Evolutionary conservation across 2,329 filamentous ascomycete species (phyloP), one percentile per base, ranked within the genome.

Genomic region (Kalaharituber pfeilii): DNA sequence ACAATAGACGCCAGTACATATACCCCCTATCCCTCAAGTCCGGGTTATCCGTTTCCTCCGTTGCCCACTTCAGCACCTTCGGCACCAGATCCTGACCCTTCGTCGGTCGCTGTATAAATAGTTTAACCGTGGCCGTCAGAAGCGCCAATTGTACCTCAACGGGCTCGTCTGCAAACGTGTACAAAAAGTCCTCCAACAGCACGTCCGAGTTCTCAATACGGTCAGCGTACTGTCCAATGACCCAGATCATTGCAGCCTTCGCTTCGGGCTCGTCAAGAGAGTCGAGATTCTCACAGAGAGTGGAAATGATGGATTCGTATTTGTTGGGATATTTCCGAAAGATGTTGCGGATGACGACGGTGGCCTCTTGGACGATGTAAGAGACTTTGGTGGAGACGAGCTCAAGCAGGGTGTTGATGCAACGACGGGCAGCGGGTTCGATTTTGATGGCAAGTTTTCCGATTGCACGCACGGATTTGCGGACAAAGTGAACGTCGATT

Each of bases 371-470:
- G 1, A 98, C 91, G 62, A 98, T 98, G 66, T 98, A 98, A 0
- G 88, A 93, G 53, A 98, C 82, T 70, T 96, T 96, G n/a, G 91
- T 96, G 26, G 88, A 83, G 49, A 98, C 91, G 39, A 98, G 77
- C 59, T 95, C 87, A 20, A 98, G 75, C 0, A 98, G 75, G 5
- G 93, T 82, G 65, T 89, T 88, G 67, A 98, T 98, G 70, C 91
- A 98, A 56, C 84, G 77, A 63, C 81, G 78, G 9, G 91, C 87
- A 2, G 91, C 87, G 1, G 89, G 86, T 68, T 96, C 91, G 62
- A 98, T 98, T 72, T 98, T 98, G 72, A 98, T 96, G 57, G 91
- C 91, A 57, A 98, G 75, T 70, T 98, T 98, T 58, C 91, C 91
- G 63, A 98, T 98, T 36, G 91, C 91, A 55, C 91, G 83, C 18